Evolutionary conservation across 208 protist genomes (phyloP), one percentile per base, ranked within the genome.

Genomic region (Leishmania tropica): DNA sequence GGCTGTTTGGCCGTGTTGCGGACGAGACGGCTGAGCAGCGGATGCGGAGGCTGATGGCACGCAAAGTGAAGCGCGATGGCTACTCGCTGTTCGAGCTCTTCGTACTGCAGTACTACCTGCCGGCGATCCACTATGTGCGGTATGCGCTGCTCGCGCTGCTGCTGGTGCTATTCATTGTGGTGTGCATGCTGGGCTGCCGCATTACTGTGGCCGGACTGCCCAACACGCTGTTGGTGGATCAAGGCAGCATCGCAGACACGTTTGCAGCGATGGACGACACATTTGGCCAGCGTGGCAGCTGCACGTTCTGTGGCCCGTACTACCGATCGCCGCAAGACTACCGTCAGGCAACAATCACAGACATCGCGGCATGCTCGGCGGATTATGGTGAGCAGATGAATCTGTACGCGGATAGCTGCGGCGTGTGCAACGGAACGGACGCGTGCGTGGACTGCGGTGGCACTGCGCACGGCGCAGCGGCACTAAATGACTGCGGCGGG

Each of bases 51-150:
- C 62, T 88, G 60, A 85, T 90, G 79, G 31, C 48, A 10, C 80
- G 85, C 24, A 81, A 83, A 47, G 79, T 89, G 47, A 85, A 83
- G 73, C 75, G 80, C 11, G 83, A 92, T 68, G 85, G 79, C 45
- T 93, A 88, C 81, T 88, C 83, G 19, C 56, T 90, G 35, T 87
- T 87, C 65, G 87, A 93, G 77, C 85, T 78, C 76, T 71, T 90
- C 45, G 42, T 93, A 48, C 67, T 86, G 17, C 48, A 47, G 31
- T 79, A 68, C 21, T 87, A 83, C 67, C 67, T 88, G 6, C 85
- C 87, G 2, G 19, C 45, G 11, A 40, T 89, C 8, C 56, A 88
- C 71, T 54, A 15, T 48, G 37, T 54, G 37, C 83, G 87, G 21
- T 90, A 56, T 45, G 72, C 75, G 21, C 70, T 90, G 28, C 64